Conservation (phyloP, 192 early-diverging fungal genomes). For the Paraglomus brasilianum region DNA sequence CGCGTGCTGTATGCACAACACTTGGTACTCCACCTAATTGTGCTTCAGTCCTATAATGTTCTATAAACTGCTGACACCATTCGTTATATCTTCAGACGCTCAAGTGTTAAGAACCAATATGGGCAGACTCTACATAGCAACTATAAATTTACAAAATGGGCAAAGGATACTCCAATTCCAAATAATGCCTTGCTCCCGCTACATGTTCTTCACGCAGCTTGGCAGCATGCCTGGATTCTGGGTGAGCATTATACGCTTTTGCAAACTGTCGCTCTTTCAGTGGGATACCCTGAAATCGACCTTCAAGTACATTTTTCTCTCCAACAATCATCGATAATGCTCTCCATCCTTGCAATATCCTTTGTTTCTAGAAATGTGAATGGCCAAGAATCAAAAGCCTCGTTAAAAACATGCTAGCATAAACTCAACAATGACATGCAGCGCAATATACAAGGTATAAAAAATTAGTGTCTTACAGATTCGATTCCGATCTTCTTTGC, state of each 20-base stretch:
- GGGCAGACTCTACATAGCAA: not conserved
- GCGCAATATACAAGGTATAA: not conserved
- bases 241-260: conserved; percentile 37
- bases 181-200: conserved; percentile 46
- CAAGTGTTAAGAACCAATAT: not conserved
- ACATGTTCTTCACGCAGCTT: conserved; percentile 38
- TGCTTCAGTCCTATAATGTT: conserved; percentile 62
- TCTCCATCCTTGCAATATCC: conserved; percentile 46
- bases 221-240: conserved; percentile 31
- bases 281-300: conserved; percentile 35
- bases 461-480: conserved; percentile 18
- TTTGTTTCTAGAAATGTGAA: conserved; percentile 36
- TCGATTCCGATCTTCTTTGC: conserved; percentile 42
- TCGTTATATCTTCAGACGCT: not conserved
- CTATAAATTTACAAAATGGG: not conserved
- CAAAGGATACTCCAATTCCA: conserved; percentile 52
- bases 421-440: not conserved
- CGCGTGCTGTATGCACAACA: conserved; percentile 64
- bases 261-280: conserved; percentile 47
- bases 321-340: conserved; percentile 45
- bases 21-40: conserved; percentile 82
- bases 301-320: conserved; percentile 40
- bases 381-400: not conserved
- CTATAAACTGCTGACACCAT: conserved; percentile 44
- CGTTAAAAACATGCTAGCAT: not conserved